Base-by-base conservation (phyloP, 345 rosid genomes). In the rapeseed (Brassica napus) region DNA sequence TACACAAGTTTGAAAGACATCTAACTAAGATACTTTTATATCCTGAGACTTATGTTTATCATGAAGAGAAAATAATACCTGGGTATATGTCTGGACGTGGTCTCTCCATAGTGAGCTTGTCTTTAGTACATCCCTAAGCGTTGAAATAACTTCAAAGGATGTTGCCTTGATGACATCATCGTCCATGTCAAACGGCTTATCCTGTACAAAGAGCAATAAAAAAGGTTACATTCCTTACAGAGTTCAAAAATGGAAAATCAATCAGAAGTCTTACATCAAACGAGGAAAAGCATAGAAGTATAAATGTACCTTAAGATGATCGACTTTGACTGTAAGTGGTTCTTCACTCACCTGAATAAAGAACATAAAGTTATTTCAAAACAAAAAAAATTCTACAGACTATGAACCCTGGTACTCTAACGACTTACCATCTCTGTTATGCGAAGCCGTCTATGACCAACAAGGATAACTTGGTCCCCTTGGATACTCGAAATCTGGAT, bases 381-480 rank as follows among this genome's bases (percentile, higher is more conserved):
- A 44, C 52, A 11, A 44, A 2, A 44, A 2, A 44, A 12, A 44
- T n/a, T 44, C 11, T 44, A 11, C 52, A 42, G 4, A 42, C 1
- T 9, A 42, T 10, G 14, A 42, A 42, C 0, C 21, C 49, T 3
- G 2, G 10, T 14, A 10, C 14, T 44, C 52, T 44, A 44, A 2
- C 0, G 10, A 54, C 24, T 54, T 54, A 54, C 59, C 59, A 54
- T 54, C 59, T 54, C 59, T 0, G 59, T 54, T 15, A 54, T 54
- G 59, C 59, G 59, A 54, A 54, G 59, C 59, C 59, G 59, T 54
- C 59, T 54, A 16, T 54, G 59, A 54, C 59, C 59, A 54, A 54
- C 59, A 0, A 54, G 59, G 59, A 54, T 54, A 54, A 54, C 59
- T 15, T 54, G 59, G 8, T 54, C 59, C 1, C 59, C 59, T 54